Percentiles rank a stretch among this genome's conserved stretches.
These are phyloP conservation scores for Talaromyces sp. DNA, from an alignment of 2,329 filamentous ascomycete genomes.

Conservation along the genomic window DNA sequence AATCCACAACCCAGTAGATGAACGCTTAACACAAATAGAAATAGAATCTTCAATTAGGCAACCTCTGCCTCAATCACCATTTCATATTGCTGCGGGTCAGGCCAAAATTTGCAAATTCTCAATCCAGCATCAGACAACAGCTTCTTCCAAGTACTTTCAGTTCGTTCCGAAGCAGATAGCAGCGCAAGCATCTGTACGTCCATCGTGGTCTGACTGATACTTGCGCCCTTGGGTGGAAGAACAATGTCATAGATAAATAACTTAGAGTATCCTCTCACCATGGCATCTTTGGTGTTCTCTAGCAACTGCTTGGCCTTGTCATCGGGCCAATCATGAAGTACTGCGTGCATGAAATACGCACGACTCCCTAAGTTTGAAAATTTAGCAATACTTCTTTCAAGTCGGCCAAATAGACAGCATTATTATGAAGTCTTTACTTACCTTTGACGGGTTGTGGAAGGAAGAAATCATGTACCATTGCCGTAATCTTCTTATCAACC, in stretches of 20 bases:
- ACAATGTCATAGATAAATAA: constrained; percentile 45
- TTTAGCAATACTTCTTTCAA: too few relatives aligned
- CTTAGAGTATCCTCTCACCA: constrained; percentile 44
- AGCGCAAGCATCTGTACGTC: constrained; percentile 49
- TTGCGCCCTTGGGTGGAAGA: constrained; percentile 37
- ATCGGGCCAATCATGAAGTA: constrained; percentile 50
- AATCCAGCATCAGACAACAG: constrained; percentile 32
- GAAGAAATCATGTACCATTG: constrained; percentile 33
- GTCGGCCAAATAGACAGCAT: too few relatives aligned
- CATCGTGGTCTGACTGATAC: constrained; percentile 33
- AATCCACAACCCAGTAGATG: too few relatives aligned
- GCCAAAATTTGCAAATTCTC: constrained; percentile 31
- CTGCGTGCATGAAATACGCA: constrained; percentile 47
- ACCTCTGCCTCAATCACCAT: constrained; percentile 34
- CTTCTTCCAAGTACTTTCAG: constrained; percentile 29
- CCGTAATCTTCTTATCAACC: constrained; percentile 27
- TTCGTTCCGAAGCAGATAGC: constrained; percentile 47
- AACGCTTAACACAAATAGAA: too few relatives aligned
- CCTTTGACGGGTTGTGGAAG: constrained; percentile 30
- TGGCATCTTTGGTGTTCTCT: constrained; percentile 32
- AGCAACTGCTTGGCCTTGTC: constrained; percentile 37
- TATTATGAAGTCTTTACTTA: constrained; percentile 3
- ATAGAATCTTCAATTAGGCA: not conserved
- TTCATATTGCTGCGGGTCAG: constrained; percentile 31
- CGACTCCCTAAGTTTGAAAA: constrained; percentile 30